A percentile compares a stretch with the other conserved stretches of the same genome.
Evolutionary conservation across 73 alveolate species (phyloP).

Genomic region (Blepharisma stoltei): DNA sequence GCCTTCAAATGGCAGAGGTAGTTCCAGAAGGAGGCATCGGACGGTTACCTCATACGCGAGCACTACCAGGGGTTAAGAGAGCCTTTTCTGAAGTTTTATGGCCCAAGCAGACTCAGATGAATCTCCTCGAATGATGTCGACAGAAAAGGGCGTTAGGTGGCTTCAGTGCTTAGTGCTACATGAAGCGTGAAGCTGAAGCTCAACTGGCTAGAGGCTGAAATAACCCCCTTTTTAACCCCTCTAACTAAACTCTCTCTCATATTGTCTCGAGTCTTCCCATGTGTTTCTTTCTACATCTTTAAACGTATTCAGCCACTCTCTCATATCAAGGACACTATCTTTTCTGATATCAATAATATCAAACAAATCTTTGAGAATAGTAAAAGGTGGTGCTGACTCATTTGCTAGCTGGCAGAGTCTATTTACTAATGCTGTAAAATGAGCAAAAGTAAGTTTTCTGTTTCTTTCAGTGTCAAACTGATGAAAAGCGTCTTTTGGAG

Average conservation of each 20-base stretch:
- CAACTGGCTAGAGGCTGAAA: no score
- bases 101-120: no score
- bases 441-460: conserved; percentile 41
- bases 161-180: no score
- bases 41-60: no score
- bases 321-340: conserved; percentile 44
- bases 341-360: conserved; percentile 42
- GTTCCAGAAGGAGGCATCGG: no score
- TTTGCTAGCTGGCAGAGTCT: conserved; percentile 30
- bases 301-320: conserved; percentile 46
- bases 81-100: no score
- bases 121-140: no score
- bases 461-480: conserved; percentile 41
- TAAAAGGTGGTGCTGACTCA: conserved; percentile 38
- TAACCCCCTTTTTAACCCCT: conserved; percentile 1
- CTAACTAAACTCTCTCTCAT: conserved; percentile 2
- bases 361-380: conserved; percentile 46
- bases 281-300: conserved; percentile 30
- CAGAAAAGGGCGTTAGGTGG: no score
- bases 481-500: conserved; percentile 53
- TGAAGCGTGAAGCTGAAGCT: no score
- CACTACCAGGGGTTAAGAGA: no score
- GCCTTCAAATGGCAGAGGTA: no score
- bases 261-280: conserved; percentile 31
- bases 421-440: conserved; percentile 35